Percentiles rank a stretch among this genome's conserved stretches.
These are phyloP conservation scores for Paraphaeosphaeria minitans DNA, from an alignment of 2,329 filamentous ascomycete species.

Conservation along the genomic window DNA sequence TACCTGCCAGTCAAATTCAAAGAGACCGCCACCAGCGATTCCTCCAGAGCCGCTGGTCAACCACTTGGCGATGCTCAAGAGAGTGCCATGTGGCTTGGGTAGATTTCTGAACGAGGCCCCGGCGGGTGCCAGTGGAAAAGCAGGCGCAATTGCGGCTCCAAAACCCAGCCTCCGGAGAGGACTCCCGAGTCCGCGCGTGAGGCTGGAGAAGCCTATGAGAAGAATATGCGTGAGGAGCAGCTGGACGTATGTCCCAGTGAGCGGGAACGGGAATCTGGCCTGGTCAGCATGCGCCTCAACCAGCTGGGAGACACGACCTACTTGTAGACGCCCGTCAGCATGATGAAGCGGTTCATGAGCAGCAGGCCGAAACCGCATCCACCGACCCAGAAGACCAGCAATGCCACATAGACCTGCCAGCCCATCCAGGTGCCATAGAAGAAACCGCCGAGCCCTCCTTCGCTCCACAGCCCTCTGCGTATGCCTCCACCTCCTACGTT, in stretches of 20 bases:
- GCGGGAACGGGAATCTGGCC: constrained; percentile 57
- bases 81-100: constrained; percentile 23
- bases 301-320: constrained; percentile 15
- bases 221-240: constrained; percentile 57
- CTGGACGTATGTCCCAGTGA: constrained; percentile 58
- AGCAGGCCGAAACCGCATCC: constrained; percentile 54
- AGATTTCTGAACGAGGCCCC: constrained; percentile 37
- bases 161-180: constrained; percentile 52
- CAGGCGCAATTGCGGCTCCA: constrained; percentile 52
- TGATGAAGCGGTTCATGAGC: constrained; percentile 58
- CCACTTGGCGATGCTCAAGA: constrained; percentile 39
- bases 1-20: constrained; percentile 57
- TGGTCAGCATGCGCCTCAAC: constrained; percentile 20
- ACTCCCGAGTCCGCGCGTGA: constrained; percentile 53
- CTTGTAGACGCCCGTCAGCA: constrained; percentile 56
- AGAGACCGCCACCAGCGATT: constrained; percentile 59
- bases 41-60: constrained; percentile 51
- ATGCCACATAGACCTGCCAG: constrained; percentile 55
- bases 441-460: constrained; percentile 55
- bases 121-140: constrained; percentile 41
- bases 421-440: constrained; percentile 55
- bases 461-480: constrained; percentile 35
- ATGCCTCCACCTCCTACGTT: constrained; percentile 33
- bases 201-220: constrained; percentile 53
- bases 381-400: constrained; percentile 56